Base-by-base conservation (phyloP, 2,329 filamentous ascomycete genomes). In the Zymoseptoria pseudotritici region DNA sequence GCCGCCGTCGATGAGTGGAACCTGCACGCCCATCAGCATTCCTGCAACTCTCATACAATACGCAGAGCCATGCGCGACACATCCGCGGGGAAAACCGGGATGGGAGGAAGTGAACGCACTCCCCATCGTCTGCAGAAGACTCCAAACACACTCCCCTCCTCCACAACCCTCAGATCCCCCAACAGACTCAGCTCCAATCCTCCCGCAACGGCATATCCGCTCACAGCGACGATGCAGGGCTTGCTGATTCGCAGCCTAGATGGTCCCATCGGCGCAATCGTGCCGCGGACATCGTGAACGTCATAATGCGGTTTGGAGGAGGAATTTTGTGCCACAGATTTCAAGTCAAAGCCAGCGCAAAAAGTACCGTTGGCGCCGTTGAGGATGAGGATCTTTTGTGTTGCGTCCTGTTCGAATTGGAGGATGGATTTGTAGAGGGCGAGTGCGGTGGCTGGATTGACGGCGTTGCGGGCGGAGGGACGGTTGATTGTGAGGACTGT, bases 401-500 rank as follows among this genome's bases (percentile, higher is more conserved):
- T 66, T 0, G 68, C 9, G 64, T 84, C 80, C 13, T 71, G 66
- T 62, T 84, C 81, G 61, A 83, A 85, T 6, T 65, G 65, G 1
- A 77, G 66, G 64, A 85, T 77, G 4, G 80, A 78, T 0, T 74
- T 66, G 24, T 78, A 78, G 5, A 85, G 76, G 42, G 76, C 76
- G 29, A 70, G 70, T 2, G 77, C 81, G 3, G 82, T 83, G 1
- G 73, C 60, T 1, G 73, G 69, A 63, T 84, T 76, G 50, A 85
- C 76, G 11, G 82, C 82, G 65, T 85, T 85, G 56, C 77, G 77
- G 22, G 77, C 74, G 11, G 78, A 69, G 0, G 74, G 73, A n/a
- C 82, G 77, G 69, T 81, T 78, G 63, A 85, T 77, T n/a, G 79
- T 77, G 58, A 85, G 80, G n/a, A 76, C 79, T 0, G 81, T 81